Conservation (phyloP, 2,329 filamentous ascomycete genomes). For the Pseudocercospora fuligena region DNA sequence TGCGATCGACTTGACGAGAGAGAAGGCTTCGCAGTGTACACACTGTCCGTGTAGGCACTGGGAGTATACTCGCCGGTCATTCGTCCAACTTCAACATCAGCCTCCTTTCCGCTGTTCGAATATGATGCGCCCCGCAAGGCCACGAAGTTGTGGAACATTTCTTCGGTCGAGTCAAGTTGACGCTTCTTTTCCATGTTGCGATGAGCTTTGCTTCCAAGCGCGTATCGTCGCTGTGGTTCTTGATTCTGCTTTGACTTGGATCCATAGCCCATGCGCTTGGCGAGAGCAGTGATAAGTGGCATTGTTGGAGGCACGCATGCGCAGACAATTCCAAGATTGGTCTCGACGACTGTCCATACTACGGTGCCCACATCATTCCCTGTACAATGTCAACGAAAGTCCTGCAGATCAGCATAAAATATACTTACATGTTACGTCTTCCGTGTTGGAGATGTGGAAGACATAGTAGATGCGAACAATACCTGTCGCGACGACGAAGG, state of each 20-base stretch:
- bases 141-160: conserved; percentile 5
- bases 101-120: not conserved
- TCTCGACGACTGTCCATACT: conserved; percentile 2
- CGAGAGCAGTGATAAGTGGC: not conserved
- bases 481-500: conserved; percentile 3
- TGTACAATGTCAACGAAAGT: not conserved
- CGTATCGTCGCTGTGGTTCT: not conserved
- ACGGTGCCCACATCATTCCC: not conserved
- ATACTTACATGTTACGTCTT: conserved; percentile 2
- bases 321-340: not conserved
- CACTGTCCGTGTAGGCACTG: not conserved
- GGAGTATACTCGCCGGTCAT: too few relatives aligned
- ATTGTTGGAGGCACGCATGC: not conserved
- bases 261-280: not conserved
- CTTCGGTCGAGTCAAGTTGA: not conserved
- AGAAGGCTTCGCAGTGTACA: not conserved
- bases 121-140: not conserved
- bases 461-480: conserved; percentile 7
- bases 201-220: not conserved
- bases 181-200: not conserved
- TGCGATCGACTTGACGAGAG: not conserved
- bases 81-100: not conserved
- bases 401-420: too few relatives aligned
- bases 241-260: not conserved
- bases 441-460: not conserved